phyloP scores from a whole-genome alignment of 306 rosid species.

The Castanopsis chinensis region DNA sequence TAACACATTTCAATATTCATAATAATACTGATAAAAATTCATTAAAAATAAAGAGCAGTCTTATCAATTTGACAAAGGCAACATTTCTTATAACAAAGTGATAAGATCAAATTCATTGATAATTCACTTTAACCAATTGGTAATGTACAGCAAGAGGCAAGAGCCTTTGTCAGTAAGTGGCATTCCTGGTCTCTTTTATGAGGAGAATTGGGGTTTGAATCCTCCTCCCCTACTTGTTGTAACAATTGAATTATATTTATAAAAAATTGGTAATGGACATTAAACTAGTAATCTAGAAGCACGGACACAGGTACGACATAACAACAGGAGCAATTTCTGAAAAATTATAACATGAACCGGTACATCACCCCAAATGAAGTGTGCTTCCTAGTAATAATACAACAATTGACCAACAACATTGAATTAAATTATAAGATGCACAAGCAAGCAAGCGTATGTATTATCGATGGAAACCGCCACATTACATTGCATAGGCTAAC shows the following conservation, averaged over 20 bases:
- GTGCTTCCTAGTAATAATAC: not conserved
- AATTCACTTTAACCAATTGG: not conserved
- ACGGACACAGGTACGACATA: accelerated
- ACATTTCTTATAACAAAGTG: not conserved
- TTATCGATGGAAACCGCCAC: not conserved
- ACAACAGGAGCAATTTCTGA: no score
- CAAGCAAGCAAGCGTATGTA: not conserved
- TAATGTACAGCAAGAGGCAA: not conserved
- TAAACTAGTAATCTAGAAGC: not conserved
- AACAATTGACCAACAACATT: not conserved
- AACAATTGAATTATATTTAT: no score
- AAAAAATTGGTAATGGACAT: not conserved
- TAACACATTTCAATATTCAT: not conserved
- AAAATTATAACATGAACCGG: no score
- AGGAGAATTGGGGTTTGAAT: no score
- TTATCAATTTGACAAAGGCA: not conserved
- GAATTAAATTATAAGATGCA: not conserved
- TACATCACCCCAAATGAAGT: no score
- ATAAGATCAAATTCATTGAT: not conserved
- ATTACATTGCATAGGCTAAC: not conserved
- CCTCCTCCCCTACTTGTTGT: no score
- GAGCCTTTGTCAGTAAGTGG: no score
- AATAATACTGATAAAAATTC: not conserved
- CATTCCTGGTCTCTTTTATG: no score
- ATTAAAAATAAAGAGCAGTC: not conserved